Evolutionary conservation across 148 eudicot species (phyloP).

Genomic region (Cornus suecica): DNA sequence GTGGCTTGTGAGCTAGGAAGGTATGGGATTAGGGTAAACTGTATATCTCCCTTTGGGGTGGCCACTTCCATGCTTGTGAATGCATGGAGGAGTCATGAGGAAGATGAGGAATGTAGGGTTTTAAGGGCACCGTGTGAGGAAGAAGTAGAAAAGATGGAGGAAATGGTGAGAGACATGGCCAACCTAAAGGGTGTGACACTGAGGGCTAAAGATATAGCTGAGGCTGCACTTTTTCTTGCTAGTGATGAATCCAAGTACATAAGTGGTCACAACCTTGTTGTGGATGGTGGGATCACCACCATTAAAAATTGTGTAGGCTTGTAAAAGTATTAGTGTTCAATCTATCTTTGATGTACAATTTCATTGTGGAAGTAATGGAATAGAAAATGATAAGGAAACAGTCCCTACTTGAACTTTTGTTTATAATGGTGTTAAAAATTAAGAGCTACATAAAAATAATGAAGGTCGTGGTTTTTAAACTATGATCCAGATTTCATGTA

Average conservation of each 20-base stretch:
- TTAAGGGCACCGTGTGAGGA: conserved; percentile 1
- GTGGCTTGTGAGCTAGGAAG: not conserved
- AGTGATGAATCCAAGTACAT: conserved; percentile 6
- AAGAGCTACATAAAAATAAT: too few relatives aligned
- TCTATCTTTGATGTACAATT: not conserved
- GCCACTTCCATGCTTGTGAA: conserved; percentile 6
- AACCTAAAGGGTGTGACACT: conserved; percentile 1
- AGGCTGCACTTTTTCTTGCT: conserved; percentile 8
- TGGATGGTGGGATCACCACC: conserved; percentile 10
- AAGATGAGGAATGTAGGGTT: not conserved
- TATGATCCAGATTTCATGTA: too few relatives aligned
- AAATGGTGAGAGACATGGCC: not conserved
- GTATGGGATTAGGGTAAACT: conserved; percentile 4
- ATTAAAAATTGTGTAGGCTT: conserved; percentile 1
- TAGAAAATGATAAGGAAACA: not conserved
- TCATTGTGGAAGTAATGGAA: not conserved
- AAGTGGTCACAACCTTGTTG: conserved; percentile 9
- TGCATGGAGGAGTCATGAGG: conserved; percentile 1
- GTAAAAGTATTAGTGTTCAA: not conserved
- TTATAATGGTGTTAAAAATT: too few relatives aligned
- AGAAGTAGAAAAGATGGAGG: conserved; percentile 7
- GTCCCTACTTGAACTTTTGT: too few relatives aligned
- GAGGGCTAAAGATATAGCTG: conserved; percentile 3
- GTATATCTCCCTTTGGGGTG: conserved; percentile 9
- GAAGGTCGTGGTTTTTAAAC: too few relatives aligned